Evolutionary conservation across 176 grass and related monocot species (phyloP), one percentile per base, ranked within the genome.

Genomic region (Tillandsia leiboldiana): DNA sequence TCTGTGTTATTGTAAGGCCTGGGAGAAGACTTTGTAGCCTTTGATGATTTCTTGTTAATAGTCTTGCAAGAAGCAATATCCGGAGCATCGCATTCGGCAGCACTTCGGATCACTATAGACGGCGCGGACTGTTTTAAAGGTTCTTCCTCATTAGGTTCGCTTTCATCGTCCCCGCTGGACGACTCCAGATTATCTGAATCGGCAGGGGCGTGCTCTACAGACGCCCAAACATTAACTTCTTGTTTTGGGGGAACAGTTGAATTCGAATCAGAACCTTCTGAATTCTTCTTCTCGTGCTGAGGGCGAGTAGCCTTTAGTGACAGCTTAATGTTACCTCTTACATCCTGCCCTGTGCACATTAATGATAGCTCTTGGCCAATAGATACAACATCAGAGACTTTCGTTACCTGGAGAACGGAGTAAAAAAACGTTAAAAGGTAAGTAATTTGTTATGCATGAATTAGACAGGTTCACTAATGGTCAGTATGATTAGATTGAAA

Each of bases 301-400:
- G 89, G 84, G 51, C 87, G 67, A 22, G 74, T 86, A 51, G 94
- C 84, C 74, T 97, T 97, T 65, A 92, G 90, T 26, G 94, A 97
- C 18, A 97, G 77, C 70, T 86, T 97, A 77, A 97, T 79, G 69
- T 97, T 92, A 80, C 94, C 94, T 76, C 89, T 90, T 51, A 92
- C 72, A 48, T 97, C 94, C 77, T 83, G 86, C 69, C 84, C 89
- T 67, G 93, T 97, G 76, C 89, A 97, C 83, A 81, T 82, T 67
- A 97, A 72, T 4, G 89, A 93, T 11, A 97, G 75, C 49, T 69
- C 20, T 83, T 97, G 86, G 51, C 94, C 94, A 71, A 97, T 66
- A 77, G 85, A 81, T 80, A 97, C 66, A 72, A 93, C 57, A 80
- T 97, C 94, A 2, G 89, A 84, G 42, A 97, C 74, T 86, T 89